Percentiles rank a stretch among this genome's conserved stretches.
Evolutionary conservation across 1,284 basidiomycete genomes (phyloP).

Genomic region (Pascua guehoae): DNA sequence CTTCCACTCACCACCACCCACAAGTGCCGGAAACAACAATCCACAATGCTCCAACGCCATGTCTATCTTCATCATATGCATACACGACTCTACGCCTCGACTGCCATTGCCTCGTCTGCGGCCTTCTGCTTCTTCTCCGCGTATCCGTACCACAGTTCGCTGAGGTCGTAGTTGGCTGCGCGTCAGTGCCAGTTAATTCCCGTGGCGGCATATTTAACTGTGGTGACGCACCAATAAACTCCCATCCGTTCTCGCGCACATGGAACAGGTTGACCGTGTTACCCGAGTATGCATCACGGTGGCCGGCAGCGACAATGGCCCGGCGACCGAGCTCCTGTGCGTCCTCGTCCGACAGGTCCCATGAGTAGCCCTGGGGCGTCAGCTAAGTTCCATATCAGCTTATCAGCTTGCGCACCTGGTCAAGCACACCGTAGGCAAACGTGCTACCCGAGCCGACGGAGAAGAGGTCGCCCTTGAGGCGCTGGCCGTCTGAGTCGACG

Average conservation of each 20-base stretch:
- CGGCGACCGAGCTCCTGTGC: slow-evolving; percentile 91
- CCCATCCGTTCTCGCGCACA: slow-evolving; percentile 90
- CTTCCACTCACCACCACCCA: background rate
- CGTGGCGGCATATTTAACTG: background rate
- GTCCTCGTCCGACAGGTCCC: slow-evolving; percentile 90
- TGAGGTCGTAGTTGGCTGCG: slow-evolving; percentile 50
- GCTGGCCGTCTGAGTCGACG: slow-evolving; percentile 94
- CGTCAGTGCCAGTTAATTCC: background rate
- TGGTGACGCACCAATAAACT: slow-evolving; percentile 71
- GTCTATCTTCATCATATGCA: slow-evolving; percentile 12
- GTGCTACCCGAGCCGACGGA: slow-evolving; percentile 98
- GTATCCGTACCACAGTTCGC: slow-evolving; percentile 50
- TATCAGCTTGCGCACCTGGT: slow-evolving; percentile 58
- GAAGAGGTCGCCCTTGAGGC: slow-evolving; percentile 93
- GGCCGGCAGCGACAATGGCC: slow-evolving; percentile 95
- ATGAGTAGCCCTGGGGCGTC: slow-evolving; percentile 66
- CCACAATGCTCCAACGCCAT: background rate
- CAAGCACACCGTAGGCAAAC: slow-evolving; percentile 96
- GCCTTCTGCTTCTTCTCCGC: slow-evolving; percentile 45
- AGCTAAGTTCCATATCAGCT: background rate
- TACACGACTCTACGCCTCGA: slow-evolving; percentile 29
- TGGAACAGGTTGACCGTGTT: slow-evolving; percentile 96
- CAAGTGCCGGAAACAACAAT: background rate
- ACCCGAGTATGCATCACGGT: slow-evolving; percentile 96
- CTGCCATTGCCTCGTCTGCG: slow-evolving; percentile 36